Evolutionary conservation across 495 filamentous ascomycete species (phyloP).

Genomic region (Neurospora sublineolata): DNA sequence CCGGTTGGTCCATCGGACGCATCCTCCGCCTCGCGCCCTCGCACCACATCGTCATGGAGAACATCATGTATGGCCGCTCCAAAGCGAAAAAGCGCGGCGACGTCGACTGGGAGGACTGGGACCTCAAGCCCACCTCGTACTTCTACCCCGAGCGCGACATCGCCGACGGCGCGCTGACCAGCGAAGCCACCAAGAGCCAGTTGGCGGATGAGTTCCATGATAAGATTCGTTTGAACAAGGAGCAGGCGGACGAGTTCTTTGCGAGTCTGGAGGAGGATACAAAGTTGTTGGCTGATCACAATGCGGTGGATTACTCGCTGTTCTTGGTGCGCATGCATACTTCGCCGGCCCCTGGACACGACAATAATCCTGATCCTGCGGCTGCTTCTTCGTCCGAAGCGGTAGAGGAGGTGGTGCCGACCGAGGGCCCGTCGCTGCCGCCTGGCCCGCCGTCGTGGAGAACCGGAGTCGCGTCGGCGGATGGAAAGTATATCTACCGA

Average conservation of each 20-base stretch:
- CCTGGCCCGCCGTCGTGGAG: conserved; percentile 39
- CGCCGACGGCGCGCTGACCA: conserved; percentile 44
- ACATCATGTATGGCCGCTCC: conserved; percentile 47
- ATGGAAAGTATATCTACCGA: conserved; percentile 53
- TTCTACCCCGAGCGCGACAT: conserved; percentile 64
- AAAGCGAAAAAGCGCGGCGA: conserved; percentile 26
- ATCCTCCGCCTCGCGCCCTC: conserved; percentile 44
- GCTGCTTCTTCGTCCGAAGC: conserved; percentile 12
- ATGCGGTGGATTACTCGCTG: conserved; percentile 60
- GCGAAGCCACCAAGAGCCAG: conserved; percentile 44
- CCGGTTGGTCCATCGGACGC: conserved; percentile 41
- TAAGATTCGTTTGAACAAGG: conserved; percentile 42
- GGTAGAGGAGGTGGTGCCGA: conserved; percentile 10
- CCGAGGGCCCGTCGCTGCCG: conserved; percentile 18
- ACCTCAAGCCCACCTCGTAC: conserved; percentile 59
- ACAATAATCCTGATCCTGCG: neutral
- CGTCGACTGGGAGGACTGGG: conserved; percentile 53
- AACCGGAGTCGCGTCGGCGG: conserved; percentile 42
- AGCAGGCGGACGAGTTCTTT: conserved; percentile 41
- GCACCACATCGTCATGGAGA: conserved; percentile 66
- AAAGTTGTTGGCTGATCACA: conserved; percentile 42
- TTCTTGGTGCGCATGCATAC: conserved; percentile 47
- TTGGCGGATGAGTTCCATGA: conserved; percentile 54
- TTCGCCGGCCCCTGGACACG: conserved; percentile 4
- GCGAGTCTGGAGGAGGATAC: conserved; percentile 45